A percentile compares a stretch with the other conserved stretches of the same genome.
phyloP scores from a whole-genome alignment of 2,329 filamentous ascomycete genomes.

The Pseudocercospora fuligena region DNA sequence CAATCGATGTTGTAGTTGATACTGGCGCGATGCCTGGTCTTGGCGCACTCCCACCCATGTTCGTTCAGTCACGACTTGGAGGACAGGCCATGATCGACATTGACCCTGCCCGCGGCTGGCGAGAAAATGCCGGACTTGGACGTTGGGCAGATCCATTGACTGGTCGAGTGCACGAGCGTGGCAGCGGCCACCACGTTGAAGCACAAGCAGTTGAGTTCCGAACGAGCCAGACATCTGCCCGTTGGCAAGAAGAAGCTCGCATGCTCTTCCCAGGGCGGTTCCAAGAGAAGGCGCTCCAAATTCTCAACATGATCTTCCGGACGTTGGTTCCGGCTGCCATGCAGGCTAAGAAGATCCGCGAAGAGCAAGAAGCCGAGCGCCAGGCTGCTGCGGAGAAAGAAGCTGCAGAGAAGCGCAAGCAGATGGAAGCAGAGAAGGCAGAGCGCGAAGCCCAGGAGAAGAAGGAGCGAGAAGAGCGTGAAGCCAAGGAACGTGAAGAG shows the following conservation, averaged over 20 bases:
- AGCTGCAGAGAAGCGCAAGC: conserved; percentile 65
- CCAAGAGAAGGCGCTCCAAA: conserved; percentile 69
- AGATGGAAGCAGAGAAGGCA: conserved; percentile 65
- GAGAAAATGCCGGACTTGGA: conserved; percentile 28
- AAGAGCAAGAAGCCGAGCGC: conserved; percentile 69
- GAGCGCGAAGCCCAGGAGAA: conserved; percentile 58
- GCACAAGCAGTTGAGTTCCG: conserved; percentile 77
- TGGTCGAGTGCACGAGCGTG: conserved; percentile 55
- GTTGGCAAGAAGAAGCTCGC: conserved; percentile 89
- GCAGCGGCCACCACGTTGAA: conserved; percentile 58
- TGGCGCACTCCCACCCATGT: conserved; percentile 30
- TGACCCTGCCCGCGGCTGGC: conserved; percentile 33
- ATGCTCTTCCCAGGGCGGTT: conserved; percentile 74
- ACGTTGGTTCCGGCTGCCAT: conserved; percentile 82
- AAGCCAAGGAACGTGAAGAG: conserved; percentile 52
- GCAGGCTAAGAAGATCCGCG: conserved; percentile 74
- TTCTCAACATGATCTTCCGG: conserved; percentile 72
- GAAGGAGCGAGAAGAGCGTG: conserved; percentile 56
- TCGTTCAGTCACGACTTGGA: conserved; percentile 30
- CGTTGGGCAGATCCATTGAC: conserved; percentile 40
- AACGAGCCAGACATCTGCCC: conserved; percentile 70
- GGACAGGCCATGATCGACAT: conserved; percentile 34
- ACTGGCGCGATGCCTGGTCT: conserved; percentile 29
- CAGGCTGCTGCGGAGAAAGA: conserved; percentile 67
- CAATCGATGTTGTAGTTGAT: conserved; percentile 35